phyloP scores from a whole-genome alignment of 2,329 filamentous ascomycete species.

The Trichothecium sympodiale region DNA sequence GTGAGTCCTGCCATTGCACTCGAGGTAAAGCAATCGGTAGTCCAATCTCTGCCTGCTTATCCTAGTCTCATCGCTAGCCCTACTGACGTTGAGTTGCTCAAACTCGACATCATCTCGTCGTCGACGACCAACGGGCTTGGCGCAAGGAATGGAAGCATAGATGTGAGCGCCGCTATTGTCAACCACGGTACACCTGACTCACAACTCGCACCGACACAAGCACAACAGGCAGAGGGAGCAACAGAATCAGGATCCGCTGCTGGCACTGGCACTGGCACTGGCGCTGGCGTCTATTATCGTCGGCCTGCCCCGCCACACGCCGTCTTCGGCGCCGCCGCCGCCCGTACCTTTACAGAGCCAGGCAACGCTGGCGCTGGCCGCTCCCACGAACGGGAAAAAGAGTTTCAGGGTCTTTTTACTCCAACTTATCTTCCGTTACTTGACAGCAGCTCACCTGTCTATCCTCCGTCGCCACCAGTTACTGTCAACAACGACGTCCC shows the following conservation, averaged over 20 bases:
- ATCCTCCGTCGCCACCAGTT: conserved; percentile 2
- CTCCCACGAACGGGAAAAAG: conserved; percentile 38
- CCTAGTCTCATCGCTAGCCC: conserved; percentile 23
- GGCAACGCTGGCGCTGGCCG: conserved; percentile 14
- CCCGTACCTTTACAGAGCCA: conserved; percentile 14
- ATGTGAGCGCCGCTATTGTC: no score
- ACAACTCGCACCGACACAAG: no score
- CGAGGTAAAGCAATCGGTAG: conserved; percentile 34
- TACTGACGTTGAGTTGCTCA: conserved; percentile 6
- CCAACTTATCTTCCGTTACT: conserved; percentile 52
- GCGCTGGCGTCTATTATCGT: no score
- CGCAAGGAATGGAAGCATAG: no score
- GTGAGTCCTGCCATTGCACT: conserved; percentile 33
- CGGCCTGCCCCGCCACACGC: conserved; percentile 5
- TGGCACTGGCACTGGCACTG: no score
- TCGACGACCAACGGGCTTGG: no score
- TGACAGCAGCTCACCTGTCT: conserved; percentile 25
- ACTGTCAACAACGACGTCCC: conserved; percentile 5
- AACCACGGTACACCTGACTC: no score
- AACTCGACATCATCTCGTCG: no score
- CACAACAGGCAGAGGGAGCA: no score
- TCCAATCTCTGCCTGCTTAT: conserved; percentile 29
- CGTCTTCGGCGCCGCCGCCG: conserved; percentile 12
- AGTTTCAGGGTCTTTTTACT: conserved; percentile 52
- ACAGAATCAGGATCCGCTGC: no score